Evolutionary conservation across 768 basidiomycete species (phyloP), one percentile per base, ranked within the genome.

Genomic region (Boletus bicolor): DNA sequence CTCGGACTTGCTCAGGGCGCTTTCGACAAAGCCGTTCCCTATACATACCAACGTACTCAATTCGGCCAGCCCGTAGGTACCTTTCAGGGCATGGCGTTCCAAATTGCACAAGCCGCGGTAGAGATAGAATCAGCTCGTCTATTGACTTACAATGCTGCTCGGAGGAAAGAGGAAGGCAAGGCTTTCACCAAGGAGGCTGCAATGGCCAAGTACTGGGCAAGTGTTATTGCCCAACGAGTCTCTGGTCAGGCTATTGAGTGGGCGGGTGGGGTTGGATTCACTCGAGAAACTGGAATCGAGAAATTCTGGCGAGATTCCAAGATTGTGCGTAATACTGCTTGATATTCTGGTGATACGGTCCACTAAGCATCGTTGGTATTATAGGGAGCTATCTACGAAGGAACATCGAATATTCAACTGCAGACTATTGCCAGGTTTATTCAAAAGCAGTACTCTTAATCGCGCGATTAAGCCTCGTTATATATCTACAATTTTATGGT

Each of bases 241-340:
- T 81, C 87, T 10, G 93, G 96, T 7, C 74, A 79, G 42, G 96
- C 96, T 17, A 98, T 98, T 60, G 96, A 98, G 72, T 98, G 95
- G 96, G 85, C 87, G 1, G 97, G 94, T 41, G 95, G 94, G 1
- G 80, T 93, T 47, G 96, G 93, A 0, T 95, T 91, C 73, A 96
- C 93, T 51, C 75, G 93, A 50, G 94, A 98, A 75, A 91, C 91
- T 1, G 94, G 93, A 4, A 89, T 98, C 59, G 97, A 98, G 77
- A 98, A 98, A 76, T 96, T 76, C 68, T 96, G 92, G 92, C 76
- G 96, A 56, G 96, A 98, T 72, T 94, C 93, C 7, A 98, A 97
- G 81, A 95, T 96, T 64, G 91, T 91, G 64, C 76, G 88, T 79
- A 39, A 12, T 41, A 42, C 21, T 34, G 4, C 38, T 53, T 1